Percentiles rank a stretch among this genome's conserved stretches.
Conservation (phyloP, 1,284 basidiomycete genomes). For the Rhodotorula sp. region DNA sequence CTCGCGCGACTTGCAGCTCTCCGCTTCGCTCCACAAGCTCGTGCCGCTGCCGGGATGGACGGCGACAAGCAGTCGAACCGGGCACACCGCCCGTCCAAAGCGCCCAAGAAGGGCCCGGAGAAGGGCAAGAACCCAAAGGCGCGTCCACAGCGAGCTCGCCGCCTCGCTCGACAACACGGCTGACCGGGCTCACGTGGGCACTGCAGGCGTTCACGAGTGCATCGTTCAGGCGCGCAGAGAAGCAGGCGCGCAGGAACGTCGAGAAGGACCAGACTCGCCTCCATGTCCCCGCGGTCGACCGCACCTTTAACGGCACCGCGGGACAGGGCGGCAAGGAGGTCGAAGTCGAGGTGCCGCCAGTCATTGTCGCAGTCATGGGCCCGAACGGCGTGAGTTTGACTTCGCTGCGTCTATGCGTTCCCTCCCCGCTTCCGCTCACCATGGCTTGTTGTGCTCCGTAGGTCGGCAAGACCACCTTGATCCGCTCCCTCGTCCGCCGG, state of each 20-base stretch:
- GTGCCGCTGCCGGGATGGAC: conserved; percentile 12
- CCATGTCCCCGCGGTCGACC: conserved; percentile 92
- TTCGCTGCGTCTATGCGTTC: rapidly evolving
- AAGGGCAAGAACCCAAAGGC: conserved; percentile 87
- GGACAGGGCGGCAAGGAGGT: conserved; percentile 39
- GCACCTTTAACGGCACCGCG: conserved; percentile 64
- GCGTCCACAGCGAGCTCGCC: conserved; percentile 33
- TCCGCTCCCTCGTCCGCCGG: conserved; percentile 86
- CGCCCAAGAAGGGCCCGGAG: conserved; percentile 56
- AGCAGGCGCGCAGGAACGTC: conserved; percentile 83
- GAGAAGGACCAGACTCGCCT: conserved; percentile 92
- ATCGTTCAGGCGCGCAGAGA: conserved; percentile 83
- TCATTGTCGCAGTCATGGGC: conserved; percentile 95
- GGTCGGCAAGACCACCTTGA: conserved; percentile 89
- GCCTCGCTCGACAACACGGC: neutral
- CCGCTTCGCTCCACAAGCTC: neutral
- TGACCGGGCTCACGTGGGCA: neutral
- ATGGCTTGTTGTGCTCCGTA: conserved; percentile 22
- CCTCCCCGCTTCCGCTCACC: neutral
- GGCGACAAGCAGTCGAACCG: conserved; percentile 36
- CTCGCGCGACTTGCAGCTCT: neutral
- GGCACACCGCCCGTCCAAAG: conserved; percentile 35
- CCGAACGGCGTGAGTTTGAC: conserved; percentile 74
- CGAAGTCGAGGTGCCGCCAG: conserved; percentile 79
- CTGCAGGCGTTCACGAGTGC: conserved; percentile 79